phyloP scores from a whole-genome alignment of 202 grass and related monocot genomes.

The Dendrocalamus latiflorus region DNA sequence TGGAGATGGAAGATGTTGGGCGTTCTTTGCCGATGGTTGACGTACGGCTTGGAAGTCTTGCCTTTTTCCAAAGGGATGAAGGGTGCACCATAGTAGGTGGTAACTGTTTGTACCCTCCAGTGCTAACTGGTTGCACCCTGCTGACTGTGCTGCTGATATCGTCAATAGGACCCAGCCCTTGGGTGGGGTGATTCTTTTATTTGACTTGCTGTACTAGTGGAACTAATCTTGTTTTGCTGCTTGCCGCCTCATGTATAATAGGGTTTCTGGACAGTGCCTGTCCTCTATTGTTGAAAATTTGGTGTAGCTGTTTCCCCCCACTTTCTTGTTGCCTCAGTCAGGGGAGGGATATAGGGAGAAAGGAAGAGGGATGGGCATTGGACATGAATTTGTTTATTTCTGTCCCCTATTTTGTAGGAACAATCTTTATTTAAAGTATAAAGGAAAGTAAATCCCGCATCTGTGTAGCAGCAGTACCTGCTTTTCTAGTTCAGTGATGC shows the following conservation, averaged over 20 bases:
- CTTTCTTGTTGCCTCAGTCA: constrained; percentile 18
- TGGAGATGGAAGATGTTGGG: constrained; percentile 16
- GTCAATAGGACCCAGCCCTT: constrained; percentile 11
- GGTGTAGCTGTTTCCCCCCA: constrained; percentile 37
- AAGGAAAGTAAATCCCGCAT: constrained; percentile 43
- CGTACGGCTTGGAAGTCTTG: neutral
- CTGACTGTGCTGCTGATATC: constrained; percentile 20
- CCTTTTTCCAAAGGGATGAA: constrained; percentile 27
- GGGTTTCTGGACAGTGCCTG: constrained; percentile 34
- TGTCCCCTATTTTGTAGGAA: constrained; percentile 66
- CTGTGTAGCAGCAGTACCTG: neutral
- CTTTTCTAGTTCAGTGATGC: neutral
- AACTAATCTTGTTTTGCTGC: constrained; percentile 36
- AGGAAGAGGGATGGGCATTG: constrained; percentile 37
- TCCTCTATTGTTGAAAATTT: constrained; percentile 37
- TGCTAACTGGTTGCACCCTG: constrained; percentile 36
- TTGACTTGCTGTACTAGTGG: constrained; percentile 42
- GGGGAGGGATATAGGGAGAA: constrained; percentile 45
- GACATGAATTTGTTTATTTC: constrained; percentile 41
- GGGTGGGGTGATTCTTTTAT: constrained; percentile 65
- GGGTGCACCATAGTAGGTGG: constrained; percentile 37
- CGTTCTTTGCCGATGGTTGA: constrained; percentile 30
- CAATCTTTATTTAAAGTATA: constrained; percentile 54
- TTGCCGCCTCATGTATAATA: constrained; percentile 50
- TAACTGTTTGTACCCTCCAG: constrained; percentile 34